phyloP scores from a whole-genome alignment of 176 grass and related monocot species.

The Stipa capillata region DNA sequence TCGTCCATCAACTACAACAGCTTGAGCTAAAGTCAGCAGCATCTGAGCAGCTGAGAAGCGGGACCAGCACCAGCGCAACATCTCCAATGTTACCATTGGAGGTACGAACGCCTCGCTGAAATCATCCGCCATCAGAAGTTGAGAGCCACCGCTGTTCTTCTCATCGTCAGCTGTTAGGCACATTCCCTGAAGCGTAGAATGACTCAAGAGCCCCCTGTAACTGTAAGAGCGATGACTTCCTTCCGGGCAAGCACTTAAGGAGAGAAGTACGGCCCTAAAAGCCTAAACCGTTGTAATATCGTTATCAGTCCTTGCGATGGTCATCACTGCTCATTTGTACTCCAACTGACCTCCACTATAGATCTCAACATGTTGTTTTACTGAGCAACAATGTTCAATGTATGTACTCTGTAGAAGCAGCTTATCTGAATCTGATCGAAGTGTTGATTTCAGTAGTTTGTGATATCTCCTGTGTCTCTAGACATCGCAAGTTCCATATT shows the following conservation, averaged over 20 bases:
- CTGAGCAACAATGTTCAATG: not conserved
- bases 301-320: not conserved
- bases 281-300: not conserved
- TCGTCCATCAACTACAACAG: conserved; percentile 92
- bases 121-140: not conserved
- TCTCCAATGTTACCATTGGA: conserved; percentile 93
- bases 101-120: conserved; percentile 65
- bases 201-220: conserved; percentile 1
- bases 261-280: not conserved
- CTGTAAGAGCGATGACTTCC: conserved; percentile 1
- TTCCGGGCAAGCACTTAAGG: not conserved
- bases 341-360: not conserved
- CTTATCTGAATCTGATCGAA: not conserved
- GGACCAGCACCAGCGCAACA: conserved; percentile 79
- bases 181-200: not conserved
- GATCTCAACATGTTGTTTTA: not conserved
- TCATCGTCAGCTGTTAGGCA: not conserved
- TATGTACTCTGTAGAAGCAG: not conserved
- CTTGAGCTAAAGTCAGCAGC: conserved; percentile 60
- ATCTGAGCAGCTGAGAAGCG: conserved; percentile 63
- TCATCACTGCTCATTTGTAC: not conserved
- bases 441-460: not conserved
- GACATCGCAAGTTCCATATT: not conserved
- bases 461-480: not conserved
- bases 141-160: not conserved